Evolutionary conservation across 2,329 filamentous ascomycete genomes (phyloP).

Genomic region (Penicillium sp.): DNA sequence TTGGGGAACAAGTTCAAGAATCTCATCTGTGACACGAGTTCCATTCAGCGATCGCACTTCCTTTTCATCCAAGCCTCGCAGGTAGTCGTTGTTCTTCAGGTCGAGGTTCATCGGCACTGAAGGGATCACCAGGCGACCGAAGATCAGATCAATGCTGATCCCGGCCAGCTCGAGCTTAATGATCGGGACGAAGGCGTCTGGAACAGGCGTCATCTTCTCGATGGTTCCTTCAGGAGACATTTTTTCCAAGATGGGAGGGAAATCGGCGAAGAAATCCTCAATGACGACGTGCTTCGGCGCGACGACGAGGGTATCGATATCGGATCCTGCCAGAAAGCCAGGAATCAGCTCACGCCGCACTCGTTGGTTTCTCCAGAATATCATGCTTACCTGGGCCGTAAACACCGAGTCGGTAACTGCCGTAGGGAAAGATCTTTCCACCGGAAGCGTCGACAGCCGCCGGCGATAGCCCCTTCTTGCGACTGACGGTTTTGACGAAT

Average conservation of each 20-base stretch:
- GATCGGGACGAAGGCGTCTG: slow-evolving; percentile 90
- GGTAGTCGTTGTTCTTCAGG: slow-evolving; percentile 76
- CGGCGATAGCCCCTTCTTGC: slow-evolving; percentile 69
- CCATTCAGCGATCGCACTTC: slow-evolving; percentile 90
- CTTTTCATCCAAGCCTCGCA: slow-evolving; percentile 81
- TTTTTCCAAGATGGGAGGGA: slow-evolving; percentile 73
- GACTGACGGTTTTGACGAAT: slow-evolving; percentile 80
- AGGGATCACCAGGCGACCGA: slow-evolving; percentile 70
- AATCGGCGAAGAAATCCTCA: slow-evolving; percentile 88
- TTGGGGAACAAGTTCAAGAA: slow-evolving; percentile 83
- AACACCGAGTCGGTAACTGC: slow-evolving; percentile 90
- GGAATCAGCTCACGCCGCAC: not conserved
- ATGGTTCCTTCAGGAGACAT: slow-evolving; percentile 78
- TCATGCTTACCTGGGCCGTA: slow-evolving; percentile 67
- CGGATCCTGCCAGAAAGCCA: slow-evolving; percentile 62
- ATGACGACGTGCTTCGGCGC: slow-evolving; percentile 84
- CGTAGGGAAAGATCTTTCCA: slow-evolving; percentile 92
- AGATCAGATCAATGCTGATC: slow-evolving; percentile 94
- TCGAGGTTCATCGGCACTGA: slow-evolving; percentile 71
- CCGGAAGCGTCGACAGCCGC: slow-evolving; percentile 78
- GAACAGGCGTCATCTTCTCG: slow-evolving; percentile 78
- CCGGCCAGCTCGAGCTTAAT: slow-evolving; percentile 92
- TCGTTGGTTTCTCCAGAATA: not conserved
- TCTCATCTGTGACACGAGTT: slow-evolving; percentile 90
- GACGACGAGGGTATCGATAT: slow-evolving; percentile 95